Evolutionary conservation across 805 yeast species (phyloP).

Genomic region (Saccharomycopsis oosterbeekiorum): DNA sequence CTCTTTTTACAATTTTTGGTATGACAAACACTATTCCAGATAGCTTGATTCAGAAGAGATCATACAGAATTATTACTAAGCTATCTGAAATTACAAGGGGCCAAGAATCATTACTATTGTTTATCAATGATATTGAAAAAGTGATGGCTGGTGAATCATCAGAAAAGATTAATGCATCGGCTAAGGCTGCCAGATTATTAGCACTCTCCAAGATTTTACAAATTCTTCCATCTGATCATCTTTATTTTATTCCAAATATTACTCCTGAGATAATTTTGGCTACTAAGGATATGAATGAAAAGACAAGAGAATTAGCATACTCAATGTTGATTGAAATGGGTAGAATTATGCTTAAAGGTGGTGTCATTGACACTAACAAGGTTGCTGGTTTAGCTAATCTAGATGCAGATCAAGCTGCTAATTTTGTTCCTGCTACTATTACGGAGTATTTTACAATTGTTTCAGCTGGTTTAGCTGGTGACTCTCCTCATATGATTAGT

Average conservation of each 20-base stretch:
- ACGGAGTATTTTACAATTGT: conserved; percentile 86
- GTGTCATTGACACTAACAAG: conserved; percentile 51
- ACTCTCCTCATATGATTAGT: conserved; percentile 90
- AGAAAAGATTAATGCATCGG: conserved; percentile 52
- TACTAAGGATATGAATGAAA: conserved; percentile 89
- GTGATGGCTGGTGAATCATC: conserved; percentile 46
- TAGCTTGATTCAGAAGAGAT: conserved; percentile 75
- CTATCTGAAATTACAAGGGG: conserved; percentile 66
- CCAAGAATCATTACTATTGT: conserved; percentile 38
- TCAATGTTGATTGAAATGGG: conserved; percentile 73
- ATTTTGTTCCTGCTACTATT: conserved; percentile 48
- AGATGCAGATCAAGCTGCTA: conserved; percentile 51
- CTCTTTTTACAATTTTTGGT: conserved; percentile 70
- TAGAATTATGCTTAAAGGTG: conserved; percentile 53
- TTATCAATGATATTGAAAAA: conserved; percentile 47
- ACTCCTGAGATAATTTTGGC: conserved; percentile 83
- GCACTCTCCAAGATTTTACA: conserved; percentile 56
- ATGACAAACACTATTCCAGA: conserved; percentile 50
- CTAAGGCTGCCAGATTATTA: conserved; percentile 69
- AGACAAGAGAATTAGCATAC: conserved; percentile 76
- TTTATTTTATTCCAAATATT: conserved; percentile 70
- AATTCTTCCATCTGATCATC: conserved; percentile 50
- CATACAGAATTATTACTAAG: conserved; percentile 68
- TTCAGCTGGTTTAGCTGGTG: conserved; percentile 92
- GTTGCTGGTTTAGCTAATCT: conserved; percentile 44